Conservation (phyloP, 2,329 filamentous ascomycete genomes). For the Fusarium napiforme region DNA sequence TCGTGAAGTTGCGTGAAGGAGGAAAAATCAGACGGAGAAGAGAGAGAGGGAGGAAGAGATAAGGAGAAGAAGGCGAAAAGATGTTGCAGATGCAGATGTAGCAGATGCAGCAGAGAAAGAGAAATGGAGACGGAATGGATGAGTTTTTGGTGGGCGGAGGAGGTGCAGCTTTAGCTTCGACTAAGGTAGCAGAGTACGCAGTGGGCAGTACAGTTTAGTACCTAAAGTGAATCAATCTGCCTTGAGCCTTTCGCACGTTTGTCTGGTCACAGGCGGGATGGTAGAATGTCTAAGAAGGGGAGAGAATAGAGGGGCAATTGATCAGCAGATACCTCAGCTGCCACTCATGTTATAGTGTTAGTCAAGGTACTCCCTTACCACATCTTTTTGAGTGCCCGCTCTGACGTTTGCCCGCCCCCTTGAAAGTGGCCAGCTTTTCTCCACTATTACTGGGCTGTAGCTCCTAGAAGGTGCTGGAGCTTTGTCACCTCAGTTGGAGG, state of each 20-base stretch:
- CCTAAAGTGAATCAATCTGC: neutral
- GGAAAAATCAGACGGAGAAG: constrained; percentile 11
- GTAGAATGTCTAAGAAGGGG: constrained; percentile 56
- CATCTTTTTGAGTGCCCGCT: constrained; percentile 12
- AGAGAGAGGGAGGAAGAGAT: constrained; percentile 16
- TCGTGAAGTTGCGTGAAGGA: constrained; percentile 27
- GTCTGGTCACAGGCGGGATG: constrained; percentile 29
- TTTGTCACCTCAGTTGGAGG: constrained; percentile 26
- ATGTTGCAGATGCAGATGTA: constrained; percentile 35
- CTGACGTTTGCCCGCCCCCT: constrained; percentile 34
- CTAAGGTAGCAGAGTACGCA: constrained; percentile 1
- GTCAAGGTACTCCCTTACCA: constrained; percentile 15
- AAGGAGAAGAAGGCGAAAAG: constrained; percentile 21
- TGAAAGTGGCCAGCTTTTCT: constrained; percentile 20
- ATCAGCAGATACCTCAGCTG: constrained; percentile 33
- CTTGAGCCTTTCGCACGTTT: constrained; percentile 37
- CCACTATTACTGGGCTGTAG: constrained; percentile 40
- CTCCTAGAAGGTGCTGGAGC: constrained; percentile 39
- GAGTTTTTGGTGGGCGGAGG: constrained; percentile 44
- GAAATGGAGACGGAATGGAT: constrained; percentile 34
- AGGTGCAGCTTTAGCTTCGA: constrained; percentile 40
- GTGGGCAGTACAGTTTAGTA: neutral
- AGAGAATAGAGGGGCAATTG: constrained; percentile 50
- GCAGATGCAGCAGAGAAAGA: constrained; percentile 23
- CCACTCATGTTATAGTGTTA: neutral